These are phyloP conservation scores for Trifolium pratense DNA, from an alignment of 306 rosid genomes.

Conservation along the genomic window DNA sequence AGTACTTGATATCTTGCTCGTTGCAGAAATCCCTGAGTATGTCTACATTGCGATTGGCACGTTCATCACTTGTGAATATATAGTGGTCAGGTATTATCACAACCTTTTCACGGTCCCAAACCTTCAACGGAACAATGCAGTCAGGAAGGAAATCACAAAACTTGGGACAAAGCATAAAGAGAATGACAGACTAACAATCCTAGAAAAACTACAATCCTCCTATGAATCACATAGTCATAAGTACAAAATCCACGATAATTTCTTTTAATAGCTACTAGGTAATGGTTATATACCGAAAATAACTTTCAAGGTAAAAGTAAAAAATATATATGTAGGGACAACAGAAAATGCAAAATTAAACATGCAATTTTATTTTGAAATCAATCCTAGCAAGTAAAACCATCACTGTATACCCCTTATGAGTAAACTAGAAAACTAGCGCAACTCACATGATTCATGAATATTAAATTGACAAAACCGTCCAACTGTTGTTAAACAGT, in stretches of 20 bases:
- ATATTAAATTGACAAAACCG: not conserved
- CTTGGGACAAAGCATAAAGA: not conserved
- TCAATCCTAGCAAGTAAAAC: not conserved
- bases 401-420: not conserved
- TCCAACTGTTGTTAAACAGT: not conserved
- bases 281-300: not conserved
- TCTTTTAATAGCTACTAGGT: not conserved
- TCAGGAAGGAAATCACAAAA: conserved; percentile 36
- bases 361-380: conserved; percentile 5
- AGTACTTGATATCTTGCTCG: conserved; percentile 90
- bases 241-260: conserved; percentile 8
- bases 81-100: conserved; percentile 96
- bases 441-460: not conserved
- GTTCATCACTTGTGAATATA: conserved; percentile 88
- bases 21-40: conserved; percentile 87
- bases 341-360: conserved; percentile 1
- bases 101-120: conserved; percentile 93
- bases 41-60: conserved; percentile 95
- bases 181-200: conserved; percentile 3
- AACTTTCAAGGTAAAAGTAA: conserved; percentile 6
- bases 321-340: not conserved
- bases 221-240: not conserved
- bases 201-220: not conserved
- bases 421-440: not conserved
- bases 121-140: conserved; percentile 54